A percentile compares a stretch with the other conserved stretches of the same genome.
Conservation (phyloP, 345 rosid genomes). For the Gossypium sturtianum region DNA sequence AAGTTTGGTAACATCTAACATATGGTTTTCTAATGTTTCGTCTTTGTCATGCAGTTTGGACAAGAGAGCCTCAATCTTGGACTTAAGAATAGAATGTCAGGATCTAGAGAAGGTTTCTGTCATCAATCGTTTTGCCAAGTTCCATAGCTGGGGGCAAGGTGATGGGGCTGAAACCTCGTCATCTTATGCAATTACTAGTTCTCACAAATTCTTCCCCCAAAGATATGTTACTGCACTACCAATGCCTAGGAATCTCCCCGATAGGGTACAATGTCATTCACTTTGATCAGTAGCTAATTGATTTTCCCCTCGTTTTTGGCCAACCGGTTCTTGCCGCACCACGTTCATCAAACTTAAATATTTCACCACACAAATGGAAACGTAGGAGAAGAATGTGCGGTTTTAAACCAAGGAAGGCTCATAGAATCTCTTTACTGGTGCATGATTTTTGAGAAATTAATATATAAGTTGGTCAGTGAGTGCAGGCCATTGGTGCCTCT, state of each 20-base stretch:
- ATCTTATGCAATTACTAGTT: slow-evolving; percentile 29
- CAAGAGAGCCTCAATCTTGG: slow-evolving; percentile 51
- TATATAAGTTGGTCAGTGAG: slow-evolving; percentile 25
- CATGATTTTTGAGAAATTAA: slow-evolving; percentile 30
- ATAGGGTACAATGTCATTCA: slow-evolving; percentile 80
- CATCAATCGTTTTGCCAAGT: slow-evolving; percentile 89
- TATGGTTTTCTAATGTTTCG: slow-evolving; percentile 1
- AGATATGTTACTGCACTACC: slow-evolving; percentile 83
- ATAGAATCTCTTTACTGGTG: too few relatives aligned
- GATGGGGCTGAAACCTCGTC: slow-evolving; percentile 45
- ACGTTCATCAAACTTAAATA: slow-evolving; percentile 19
- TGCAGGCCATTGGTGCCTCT: slow-evolving; percentile 11
- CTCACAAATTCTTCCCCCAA: slow-evolving; percentile 53
- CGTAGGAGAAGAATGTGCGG: slow-evolving; percentile 22
- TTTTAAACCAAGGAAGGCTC: too few relatives aligned
- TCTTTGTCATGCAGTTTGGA: slow-evolving; percentile 54
- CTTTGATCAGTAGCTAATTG: slow-evolving; percentile 57
- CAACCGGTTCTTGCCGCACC: background rate
- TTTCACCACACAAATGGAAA: slow-evolving; percentile 26
- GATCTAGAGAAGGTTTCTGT: slow-evolving; percentile 77
- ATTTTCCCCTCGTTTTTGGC: slow-evolving; percentile 25
- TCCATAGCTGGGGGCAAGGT: slow-evolving; percentile 61
- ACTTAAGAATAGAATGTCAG: slow-evolving; percentile 73
- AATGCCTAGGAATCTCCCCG: slow-evolving; percentile 84
- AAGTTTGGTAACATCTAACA: background rate